Base-by-base conservation (phyloP, 2,329 filamentous ascomycete species). In the Penicillium expansum region DNA sequence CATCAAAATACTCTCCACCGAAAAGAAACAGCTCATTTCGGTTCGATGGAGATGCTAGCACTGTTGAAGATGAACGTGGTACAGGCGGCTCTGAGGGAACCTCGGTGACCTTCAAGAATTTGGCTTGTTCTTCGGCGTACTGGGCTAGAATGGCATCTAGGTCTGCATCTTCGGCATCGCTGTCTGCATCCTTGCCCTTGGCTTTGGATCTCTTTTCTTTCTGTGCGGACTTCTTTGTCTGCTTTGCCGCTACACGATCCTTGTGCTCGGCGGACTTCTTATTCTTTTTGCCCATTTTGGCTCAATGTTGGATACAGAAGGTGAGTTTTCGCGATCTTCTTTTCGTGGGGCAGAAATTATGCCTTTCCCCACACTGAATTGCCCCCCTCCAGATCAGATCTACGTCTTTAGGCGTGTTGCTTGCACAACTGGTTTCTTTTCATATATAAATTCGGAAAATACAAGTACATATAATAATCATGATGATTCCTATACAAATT, bases 1-100 rank as follows among this genome's bases (percentile, higher is more conserved):
- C 94, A 76, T 97, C 96, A 77, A 91, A 97, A 71, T 92, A 95
- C 79, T 99, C 94, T 63, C 94, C 94, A 16, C 93, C 94, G 74
- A 95, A 99, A 5, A 97, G 78, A 63, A 97, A 86, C 55, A 99
- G 77, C 72, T 95, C 92, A 74, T 94, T 95, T 67, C 83, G 85
- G 76, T 95, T 93, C 32, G 88, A 85, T 1, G 94, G 94, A 38
- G 89, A 93, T 20, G 91, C 91, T 64, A 97, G 82, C 57, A 99
- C 78, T 0, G 90, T 91, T 8, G 91, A 85, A 7, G 92, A 93
- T 22, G 89, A 86, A 51, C 94, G 86, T 22, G 92, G 84, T 52
- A 86, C 85, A 1, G 94, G 94, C 18, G 92, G 89, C 3, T 79
- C 83, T 42, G 82, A 84, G 24, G 87, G 79, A 3, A 84, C 83